phyloP scores from a whole-genome alignment of 805 yeast species.

The Ascoidea tarda region DNA sequence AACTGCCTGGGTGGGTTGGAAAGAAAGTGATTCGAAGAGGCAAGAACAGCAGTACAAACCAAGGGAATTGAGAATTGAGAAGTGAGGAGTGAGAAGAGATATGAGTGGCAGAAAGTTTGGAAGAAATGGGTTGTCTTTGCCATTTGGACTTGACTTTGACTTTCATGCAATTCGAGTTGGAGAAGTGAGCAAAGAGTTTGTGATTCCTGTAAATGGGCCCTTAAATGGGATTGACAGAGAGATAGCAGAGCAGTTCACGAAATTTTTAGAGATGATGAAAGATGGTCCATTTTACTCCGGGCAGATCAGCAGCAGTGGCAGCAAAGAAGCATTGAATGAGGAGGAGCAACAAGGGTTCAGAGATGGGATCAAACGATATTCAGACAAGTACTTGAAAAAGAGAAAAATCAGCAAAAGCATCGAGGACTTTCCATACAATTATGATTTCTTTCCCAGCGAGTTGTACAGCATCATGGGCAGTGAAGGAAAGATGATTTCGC shows the following conservation, averaged over 20 bases:
- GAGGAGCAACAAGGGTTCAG: conserved; percentile 26
- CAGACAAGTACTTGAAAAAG: conserved; percentile 65
- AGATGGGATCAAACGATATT: conserved; percentile 71
- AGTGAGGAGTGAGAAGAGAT: not conserved
- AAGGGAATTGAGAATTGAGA: too few relatives aligned
- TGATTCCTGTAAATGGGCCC: conserved; percentile 51
- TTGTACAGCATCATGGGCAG: conserved; percentile 60
- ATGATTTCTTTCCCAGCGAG: conserved; percentile 67
- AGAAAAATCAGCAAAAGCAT: conserved; percentile 47
- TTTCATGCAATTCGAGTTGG: not conserved
- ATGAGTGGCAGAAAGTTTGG: not conserved
- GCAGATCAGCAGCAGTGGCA: conserved; percentile 14
- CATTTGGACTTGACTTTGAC: not conserved
- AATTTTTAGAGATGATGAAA: conserved; percentile 34
- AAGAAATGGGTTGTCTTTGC: not conserved
- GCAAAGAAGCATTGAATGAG: conserved; percentile 16
- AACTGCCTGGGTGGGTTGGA: too few relatives aligned
- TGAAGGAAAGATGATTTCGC: conserved; percentile 32
- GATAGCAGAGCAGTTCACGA: conserved; percentile 40
- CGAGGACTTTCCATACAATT: conserved; percentile 63
- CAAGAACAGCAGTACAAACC: too few relatives aligned
- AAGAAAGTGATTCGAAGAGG: too few relatives aligned
- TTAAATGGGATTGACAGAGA: conserved; percentile 34
- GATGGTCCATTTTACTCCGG: conserved; percentile 64
- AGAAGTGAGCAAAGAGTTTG: conserved; percentile 4